Conservation (phyloP, 805 yeast genomes). For the Pichia occidentalis region DNA sequence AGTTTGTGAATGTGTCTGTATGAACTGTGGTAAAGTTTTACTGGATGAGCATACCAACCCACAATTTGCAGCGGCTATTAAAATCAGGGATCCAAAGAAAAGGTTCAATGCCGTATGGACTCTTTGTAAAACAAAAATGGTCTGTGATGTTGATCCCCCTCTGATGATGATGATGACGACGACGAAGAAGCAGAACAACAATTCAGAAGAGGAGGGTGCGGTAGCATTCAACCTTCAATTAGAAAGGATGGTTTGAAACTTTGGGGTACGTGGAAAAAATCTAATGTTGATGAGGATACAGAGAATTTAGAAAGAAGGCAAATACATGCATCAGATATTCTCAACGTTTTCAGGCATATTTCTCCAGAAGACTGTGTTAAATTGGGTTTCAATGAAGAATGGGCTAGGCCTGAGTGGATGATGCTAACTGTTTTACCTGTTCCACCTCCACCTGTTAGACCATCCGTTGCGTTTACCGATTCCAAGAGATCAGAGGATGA, state of each 20-base stretch:
- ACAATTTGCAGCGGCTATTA: constrained; percentile 79
- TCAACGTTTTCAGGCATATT: constrained; percentile 88
- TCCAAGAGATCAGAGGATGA: constrained; percentile 99
- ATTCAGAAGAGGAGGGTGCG: constrained; percentile 87
- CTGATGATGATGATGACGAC: constrained; percentile 50
- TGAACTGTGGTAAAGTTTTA: constrained; percentile 95
- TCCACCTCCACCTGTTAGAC: constrained; percentile 99
- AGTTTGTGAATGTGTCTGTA: constrained; percentile 93
- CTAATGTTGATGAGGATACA: constrained; percentile 65
- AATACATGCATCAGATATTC: constrained; percentile 80
- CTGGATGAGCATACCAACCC: constrained; percentile 73
- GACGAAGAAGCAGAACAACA: constrained; percentile 34
- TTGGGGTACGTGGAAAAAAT: constrained; percentile 98
- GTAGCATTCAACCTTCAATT: constrained; percentile 90
- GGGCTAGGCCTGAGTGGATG: constrained; percentile 99
- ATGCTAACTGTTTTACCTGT: constrained; percentile 95
- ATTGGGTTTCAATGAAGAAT: constrained; percentile 90
- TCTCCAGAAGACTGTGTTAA: constrained; percentile 73
- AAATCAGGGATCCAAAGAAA: constrained; percentile 88
- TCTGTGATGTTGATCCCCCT: constrained; percentile 88
- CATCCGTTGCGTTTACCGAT: constrained; percentile 95
- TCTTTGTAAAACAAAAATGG: constrained; percentile 83
- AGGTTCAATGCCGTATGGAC: constrained; percentile 97
- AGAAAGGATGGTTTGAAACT: constrained; percentile 94
- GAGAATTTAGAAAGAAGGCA: constrained; percentile 90